Evolutionary conservation across 768 basidiomycete genomes (phyloP).

Genomic region (Tylopilus plumbeoviolaceoides): DNA sequence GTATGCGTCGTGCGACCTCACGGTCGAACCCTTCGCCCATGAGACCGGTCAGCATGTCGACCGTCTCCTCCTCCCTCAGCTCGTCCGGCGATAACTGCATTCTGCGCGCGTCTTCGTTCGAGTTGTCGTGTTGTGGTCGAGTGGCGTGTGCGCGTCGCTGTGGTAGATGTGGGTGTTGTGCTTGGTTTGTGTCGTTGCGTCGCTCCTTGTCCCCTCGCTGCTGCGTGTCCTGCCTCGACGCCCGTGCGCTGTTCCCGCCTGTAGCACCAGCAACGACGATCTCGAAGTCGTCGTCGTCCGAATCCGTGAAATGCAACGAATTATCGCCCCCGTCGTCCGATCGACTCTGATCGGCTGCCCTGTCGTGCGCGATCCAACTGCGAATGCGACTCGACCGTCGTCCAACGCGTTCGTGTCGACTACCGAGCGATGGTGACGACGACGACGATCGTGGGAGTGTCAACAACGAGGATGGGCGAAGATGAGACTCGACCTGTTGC

Average conservation of each 20-base stretch:
- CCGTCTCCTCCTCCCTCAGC: slow-evolving; percentile 26
- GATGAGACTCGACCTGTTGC: slow-evolving; percentile 23
- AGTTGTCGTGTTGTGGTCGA: neutral
- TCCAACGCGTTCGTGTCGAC: neutral
- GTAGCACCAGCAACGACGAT: neutral
- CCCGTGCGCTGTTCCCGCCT: neutral
- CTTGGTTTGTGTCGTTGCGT: neutral
- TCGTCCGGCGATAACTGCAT: slow-evolving; percentile 24
- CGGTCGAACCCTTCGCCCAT: slow-evolving; percentile 40
- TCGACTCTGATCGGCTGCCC: neutral
- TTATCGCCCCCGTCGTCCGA: slow-evolving; percentile 7
- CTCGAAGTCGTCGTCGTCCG: slow-evolving; percentile 10
- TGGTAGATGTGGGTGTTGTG: neutral
- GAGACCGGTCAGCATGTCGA: slow-evolving; percentile 34
- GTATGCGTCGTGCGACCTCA: slow-evolving; percentile 49
- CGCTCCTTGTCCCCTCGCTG: neutral
- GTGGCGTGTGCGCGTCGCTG: neutral
- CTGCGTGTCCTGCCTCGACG: neutral
- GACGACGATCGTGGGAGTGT: neutral
- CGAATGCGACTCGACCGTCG: slow-evolving; percentile 14
- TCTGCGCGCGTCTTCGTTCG: neutral
- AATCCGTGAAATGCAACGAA: slow-evolving; percentile 15
- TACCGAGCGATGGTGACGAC: neutral
- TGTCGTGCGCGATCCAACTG: slow-evolving; percentile 8
- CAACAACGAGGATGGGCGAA: slow-evolving; percentile 4